These are phyloP conservation scores for Tremella yokohamensis DNA, from an alignment of 768 basidiomycete genomes.

Conservation along the genomic window DNA sequence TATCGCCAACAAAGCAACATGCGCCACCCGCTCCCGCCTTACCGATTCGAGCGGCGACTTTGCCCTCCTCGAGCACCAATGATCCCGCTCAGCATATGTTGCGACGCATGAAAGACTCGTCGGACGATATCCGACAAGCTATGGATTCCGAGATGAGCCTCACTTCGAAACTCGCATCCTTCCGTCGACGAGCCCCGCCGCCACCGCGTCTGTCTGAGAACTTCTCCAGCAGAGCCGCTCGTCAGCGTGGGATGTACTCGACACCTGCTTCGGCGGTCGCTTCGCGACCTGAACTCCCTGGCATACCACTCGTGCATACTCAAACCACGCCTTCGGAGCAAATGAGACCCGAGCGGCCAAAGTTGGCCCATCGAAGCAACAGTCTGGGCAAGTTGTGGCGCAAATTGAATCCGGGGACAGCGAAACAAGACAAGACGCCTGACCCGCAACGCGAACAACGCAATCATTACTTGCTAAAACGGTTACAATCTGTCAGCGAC, in stretches of 20 bases:
- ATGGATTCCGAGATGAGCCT: not conserved
- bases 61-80: not conserved
- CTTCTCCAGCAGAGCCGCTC: not conserved
- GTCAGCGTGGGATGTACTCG: too few relatives aligned
- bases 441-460: too few relatives aligned
- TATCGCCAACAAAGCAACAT: not conserved
- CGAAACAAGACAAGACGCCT: too few relatives aligned
- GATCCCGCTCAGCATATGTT: not conserved
- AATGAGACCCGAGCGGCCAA: not conserved
- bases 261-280: too few relatives aligned
- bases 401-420: not conserved
- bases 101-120: conserved; percentile 1
- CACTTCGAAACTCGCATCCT: not conserved
- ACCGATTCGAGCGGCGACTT: not conserved
- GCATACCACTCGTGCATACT: too few relatives aligned
- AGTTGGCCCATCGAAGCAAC: not conserved
- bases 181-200: not conserved
- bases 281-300: too few relatives aligned
- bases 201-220: conserved; percentile 1
- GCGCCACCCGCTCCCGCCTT: not conserved
- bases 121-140: conserved; percentile 1
- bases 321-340: not conserved
- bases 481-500: too few relatives aligned
- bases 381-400: conserved; percentile 7
- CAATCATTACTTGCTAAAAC: too few relatives aligned